Base-by-base conservation (phyloP, 2,329 filamentous ascomycete species). In the Stagonosporopsis chrysanthemi region DNA sequence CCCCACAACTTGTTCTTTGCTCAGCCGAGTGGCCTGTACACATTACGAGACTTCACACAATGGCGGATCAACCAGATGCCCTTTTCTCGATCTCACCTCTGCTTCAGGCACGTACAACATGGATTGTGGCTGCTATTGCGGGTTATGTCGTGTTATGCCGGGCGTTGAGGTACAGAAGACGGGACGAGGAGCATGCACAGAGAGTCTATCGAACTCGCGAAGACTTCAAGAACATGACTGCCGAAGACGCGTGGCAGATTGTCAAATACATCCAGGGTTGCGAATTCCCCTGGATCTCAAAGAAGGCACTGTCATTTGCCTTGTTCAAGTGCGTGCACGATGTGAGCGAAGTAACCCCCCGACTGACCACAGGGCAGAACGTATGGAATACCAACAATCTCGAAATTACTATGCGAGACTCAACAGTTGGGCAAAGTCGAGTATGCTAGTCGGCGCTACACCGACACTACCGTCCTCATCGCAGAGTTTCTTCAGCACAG, bases 241-340 rank as follows among this genome's bases (percentile, higher is more conserved):
- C 80, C 29, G 73, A 81, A 24, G 79, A 86, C 42, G 84, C 84
- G 1, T 83, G 76, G 55, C 67, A 78, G 38, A 85, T 87, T 44
- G 75, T 82, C 35, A 75, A 71, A 47, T 73, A 75, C 19, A 51
- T 86, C 2, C 70, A 74, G 2, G 74, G 81, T 46, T 73, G 82
- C 3, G 86, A 88, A 63, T 88, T 88, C 60, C 86, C 86, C 0
- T 80, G 78, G 44, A 77, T 81, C 0, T 81, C 76, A 50, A 68
- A 77, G 12, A 84, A 81, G 46, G 78, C 83, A 1, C 71, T 86
- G 5, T 81, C 85, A 52, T 86, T 88, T 68, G 84, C 85, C 1
- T 76, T 88, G 6, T 86, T 88, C 69, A 82, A 82, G 73, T 71
- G 60, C 8, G 59, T 50, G 6, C 22, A 11, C 6, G 19, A 3